Evolutionary conservation across 805 yeast genomes (phyloP).

Genomic region (Hyphopichia homilentoma): DNA sequence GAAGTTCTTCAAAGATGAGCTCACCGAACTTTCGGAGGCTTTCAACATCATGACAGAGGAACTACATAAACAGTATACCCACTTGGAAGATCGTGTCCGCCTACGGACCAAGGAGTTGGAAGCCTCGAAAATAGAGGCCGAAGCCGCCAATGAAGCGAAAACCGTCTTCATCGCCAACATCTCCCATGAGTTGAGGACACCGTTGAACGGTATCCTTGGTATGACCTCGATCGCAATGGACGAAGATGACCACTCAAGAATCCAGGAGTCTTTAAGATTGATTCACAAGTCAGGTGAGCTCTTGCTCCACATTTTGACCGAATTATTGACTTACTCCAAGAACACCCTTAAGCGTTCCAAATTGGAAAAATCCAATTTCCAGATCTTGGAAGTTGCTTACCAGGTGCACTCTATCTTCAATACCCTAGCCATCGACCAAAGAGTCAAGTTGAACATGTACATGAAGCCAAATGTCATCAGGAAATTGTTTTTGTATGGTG

Average conservation of each 20-base stretch:
- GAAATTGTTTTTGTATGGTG: slow-evolving; percentile 74
- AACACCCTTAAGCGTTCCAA: slow-evolving; percentile 82
- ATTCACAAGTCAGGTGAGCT: slow-evolving; percentile 92
- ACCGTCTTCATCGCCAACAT: slow-evolving; percentile 45
- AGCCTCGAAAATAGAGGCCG: slow-evolving; percentile 84
- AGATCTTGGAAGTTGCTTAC: slow-evolving; percentile 72
- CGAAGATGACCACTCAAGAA: slow-evolving; percentile 64
- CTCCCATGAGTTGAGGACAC: slow-evolving; percentile 77
- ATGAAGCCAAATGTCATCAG: slow-evolving; percentile 59
- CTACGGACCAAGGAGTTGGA: slow-evolving; percentile 86
- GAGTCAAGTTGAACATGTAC: slow-evolving; percentile 62
- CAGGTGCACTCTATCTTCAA: slow-evolving; percentile 85
- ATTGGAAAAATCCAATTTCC: slow-evolving; percentile 79
- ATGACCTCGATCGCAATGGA: slow-evolving; percentile 94
- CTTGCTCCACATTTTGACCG: slow-evolving; percentile 83
- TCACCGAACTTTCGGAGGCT: slow-evolving; percentile 82
- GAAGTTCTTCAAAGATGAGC: slow-evolving; percentile 70
- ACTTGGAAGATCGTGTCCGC: slow-evolving; percentile 82
- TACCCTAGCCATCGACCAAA: slow-evolving; percentile 72
- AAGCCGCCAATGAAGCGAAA: slow-evolving; percentile 94
- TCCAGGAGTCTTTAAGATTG: slow-evolving; percentile 72
- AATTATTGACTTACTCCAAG: slow-evolving; percentile 85
- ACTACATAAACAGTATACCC: slow-evolving; percentile 75
- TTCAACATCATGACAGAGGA: slow-evolving; percentile 91
- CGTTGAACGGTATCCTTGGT: slow-evolving; percentile 92